Evolutionary conservation across 2,329 filamentous ascomycete genomes (phyloP).

Genomic region (Escovopsis sp.): DNA sequence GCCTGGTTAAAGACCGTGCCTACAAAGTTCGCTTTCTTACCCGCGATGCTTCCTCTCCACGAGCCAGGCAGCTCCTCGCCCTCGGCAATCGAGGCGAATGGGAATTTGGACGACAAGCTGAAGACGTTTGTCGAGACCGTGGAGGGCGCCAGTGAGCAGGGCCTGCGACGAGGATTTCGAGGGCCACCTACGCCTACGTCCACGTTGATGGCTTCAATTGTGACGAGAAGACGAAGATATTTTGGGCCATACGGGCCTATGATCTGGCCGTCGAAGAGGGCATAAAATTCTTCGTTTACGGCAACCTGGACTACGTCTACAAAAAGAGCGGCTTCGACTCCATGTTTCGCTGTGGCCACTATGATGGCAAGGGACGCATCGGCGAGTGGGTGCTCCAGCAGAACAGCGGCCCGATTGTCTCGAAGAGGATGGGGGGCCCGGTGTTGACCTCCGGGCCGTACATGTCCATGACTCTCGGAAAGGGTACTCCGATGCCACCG

Average conservation of each 20-base stretch:
- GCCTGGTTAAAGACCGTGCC: conserved; percentile 24
- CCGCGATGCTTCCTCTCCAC: conserved; percentile 25
- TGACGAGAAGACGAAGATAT: conserved; percentile 37
- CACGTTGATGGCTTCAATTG: conserved; percentile 40
- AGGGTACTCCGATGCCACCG: conserved; percentile 24
- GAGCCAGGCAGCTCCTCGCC: conserved; percentile 26
- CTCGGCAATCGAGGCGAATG: conserved; percentile 14
- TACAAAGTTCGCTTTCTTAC: conserved; percentile 34
- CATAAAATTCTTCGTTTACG: conserved; percentile 30
- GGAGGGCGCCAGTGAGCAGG: conserved; percentile 28
- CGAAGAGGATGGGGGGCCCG: conserved; percentile 18
- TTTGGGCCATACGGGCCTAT: conserved; percentile 29
- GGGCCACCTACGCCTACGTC: conserved; percentile 34
- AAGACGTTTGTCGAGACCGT: conserved; percentile 27
- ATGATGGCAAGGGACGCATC: conserved; percentile 30
- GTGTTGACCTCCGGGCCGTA: conserved; percentile 31
- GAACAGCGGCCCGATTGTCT: conserved; percentile 12
- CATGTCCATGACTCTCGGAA: conserved; percentile 28
- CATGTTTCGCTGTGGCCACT: conserved; percentile 31
- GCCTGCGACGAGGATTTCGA: conserved; percentile 28
- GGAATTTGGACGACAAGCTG: conserved; percentile 3
- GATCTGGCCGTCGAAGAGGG: conserved; percentile 28
- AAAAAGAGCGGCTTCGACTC: conserved; percentile 33
- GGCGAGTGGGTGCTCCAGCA: conserved; percentile 29
- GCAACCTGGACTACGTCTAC: conserved; percentile 33